These are phyloP conservation scores for Metschnikowia dekortorum DNA, from an alignment of 805 yeast genomes.

Conservation along the genomic window DNA sequence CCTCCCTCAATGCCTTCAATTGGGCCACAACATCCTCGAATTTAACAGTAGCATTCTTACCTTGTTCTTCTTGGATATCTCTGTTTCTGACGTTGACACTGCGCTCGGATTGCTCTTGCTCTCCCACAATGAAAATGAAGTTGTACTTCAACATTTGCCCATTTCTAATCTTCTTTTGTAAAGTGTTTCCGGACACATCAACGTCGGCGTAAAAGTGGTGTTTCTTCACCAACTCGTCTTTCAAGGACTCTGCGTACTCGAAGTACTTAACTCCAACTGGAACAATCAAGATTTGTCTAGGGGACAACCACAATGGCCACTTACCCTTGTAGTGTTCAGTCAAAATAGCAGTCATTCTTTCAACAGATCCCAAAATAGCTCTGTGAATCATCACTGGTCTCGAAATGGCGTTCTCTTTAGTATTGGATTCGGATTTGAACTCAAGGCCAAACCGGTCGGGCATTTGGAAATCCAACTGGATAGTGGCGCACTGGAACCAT, in stretches of 20 bases:
- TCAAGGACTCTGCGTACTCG: conserved; percentile 83
- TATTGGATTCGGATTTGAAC: conserved; percentile 64
- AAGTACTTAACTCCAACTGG: conserved; percentile 94
- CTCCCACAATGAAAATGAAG: conserved; percentile 96
- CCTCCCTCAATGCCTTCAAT: conserved; percentile 62
- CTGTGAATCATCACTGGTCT: conserved; percentile 99
- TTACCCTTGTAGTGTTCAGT: conserved; percentile 98
- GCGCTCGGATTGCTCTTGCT: conserved; percentile 73
- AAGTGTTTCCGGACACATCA: conserved; percentile 90
- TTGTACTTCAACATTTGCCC: conserved; percentile 94
- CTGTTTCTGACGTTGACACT: conserved; percentile 95
- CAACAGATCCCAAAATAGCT: conserved; percentile 96
- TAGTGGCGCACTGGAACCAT: conserved; percentile 99
- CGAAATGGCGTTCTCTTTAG: conserved; percentile 50
- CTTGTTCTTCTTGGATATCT: conserved; percentile 89
- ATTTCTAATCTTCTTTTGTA: conserved; percentile 96
- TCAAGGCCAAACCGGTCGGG: conserved; percentile 91
- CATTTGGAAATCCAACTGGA: conserved; percentile 97
- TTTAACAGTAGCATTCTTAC: conserved; percentile 79
- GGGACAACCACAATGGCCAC: conserved; percentile 99
- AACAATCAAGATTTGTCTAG: conserved; percentile 92
- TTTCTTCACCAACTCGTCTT: conserved; percentile 55
- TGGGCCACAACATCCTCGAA: conserved; percentile 69
- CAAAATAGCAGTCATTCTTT: conserved; percentile 97
- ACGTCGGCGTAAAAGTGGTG: conserved; percentile 89